Percentiles rank a stretch among this genome's conserved stretches.
These are phyloP conservation scores for Clathrus columnatus DNA, from an alignment of 768 basidiomycete species.

Conservation along the genomic window DNA sequence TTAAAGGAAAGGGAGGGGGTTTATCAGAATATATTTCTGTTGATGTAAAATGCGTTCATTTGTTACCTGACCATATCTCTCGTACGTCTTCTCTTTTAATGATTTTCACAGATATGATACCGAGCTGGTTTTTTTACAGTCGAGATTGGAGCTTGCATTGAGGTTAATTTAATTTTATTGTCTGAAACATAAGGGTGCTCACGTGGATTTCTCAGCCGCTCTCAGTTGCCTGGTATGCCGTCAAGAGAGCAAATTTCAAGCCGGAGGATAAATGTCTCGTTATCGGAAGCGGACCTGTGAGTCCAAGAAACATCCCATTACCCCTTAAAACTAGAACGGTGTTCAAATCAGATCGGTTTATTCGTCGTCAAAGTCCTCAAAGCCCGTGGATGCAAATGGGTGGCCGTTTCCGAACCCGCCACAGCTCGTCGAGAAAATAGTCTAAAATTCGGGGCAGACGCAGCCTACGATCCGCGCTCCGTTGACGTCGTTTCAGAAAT, in stretches of 20 bases:
- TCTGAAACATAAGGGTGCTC: background rate
- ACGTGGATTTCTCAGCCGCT: slow-evolving; percentile 23
- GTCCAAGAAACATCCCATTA: slow-evolving; percentile 10
- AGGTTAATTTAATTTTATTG: slow-evolving; percentile 12
- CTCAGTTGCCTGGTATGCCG: slow-evolving; percentile 37
- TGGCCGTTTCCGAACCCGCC: slow-evolving; percentile 36
- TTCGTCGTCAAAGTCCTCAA: slow-evolving; percentile 32
- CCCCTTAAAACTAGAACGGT: background rate
- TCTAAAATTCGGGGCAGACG: slow-evolving; percentile 28
- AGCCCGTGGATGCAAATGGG: slow-evolving; percentile 21
- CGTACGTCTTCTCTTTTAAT: slow-evolving; percentile 21
- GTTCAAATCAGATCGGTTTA: slow-evolving; percentile 28
- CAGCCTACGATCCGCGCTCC: slow-evolving; percentile 27
- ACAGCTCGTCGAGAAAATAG: slow-evolving; percentile 30
- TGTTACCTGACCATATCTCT: slow-evolving; percentile 29
- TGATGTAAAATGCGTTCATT: slow-evolving; percentile 28
- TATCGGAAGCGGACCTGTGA: slow-evolving; percentile 37
- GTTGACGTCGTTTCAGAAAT: slow-evolving; percentile 22
- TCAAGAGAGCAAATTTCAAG: slow-evolving; percentile 32
- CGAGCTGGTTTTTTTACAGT: slow-evolving; percentile 22
- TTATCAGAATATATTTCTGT: slow-evolving; percentile 34
- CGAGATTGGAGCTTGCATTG: slow-evolving; percentile 38
- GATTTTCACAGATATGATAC: background rate
- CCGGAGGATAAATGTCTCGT: slow-evolving; percentile 33
- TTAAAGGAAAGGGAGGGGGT: slow-evolving; percentile 33